Evolutionary conservation across 1,284 basidiomycete species (phyloP), one percentile per base, ranked within the genome.

Genomic region (Apiotrichum siamense): DNA sequence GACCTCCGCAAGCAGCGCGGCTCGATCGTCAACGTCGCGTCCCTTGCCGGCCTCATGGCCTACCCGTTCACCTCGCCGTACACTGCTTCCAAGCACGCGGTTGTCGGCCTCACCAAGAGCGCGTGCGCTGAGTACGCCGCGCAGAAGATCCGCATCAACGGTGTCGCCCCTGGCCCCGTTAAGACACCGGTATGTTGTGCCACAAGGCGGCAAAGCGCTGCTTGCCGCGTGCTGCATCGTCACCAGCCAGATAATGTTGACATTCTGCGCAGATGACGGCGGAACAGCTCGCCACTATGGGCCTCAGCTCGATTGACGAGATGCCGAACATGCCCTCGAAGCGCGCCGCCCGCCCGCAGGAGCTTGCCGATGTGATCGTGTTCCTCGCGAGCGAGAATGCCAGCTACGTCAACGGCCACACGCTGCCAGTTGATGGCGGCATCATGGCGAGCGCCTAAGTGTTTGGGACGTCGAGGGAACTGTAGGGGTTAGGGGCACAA

Each of bases 381-480:
- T 67, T 67, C 50, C 47, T 67, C 32, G 45, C 44, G 15, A 46
- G 52, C 18, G 60, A 63, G 52, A 59, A 59, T 45, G 63, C 63
- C n/a, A 60, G 57, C 43, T 67, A 62, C 33, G 63, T 65, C 3
- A 63, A 63, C 21, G 66, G 66, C 23, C 59, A 60, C 3, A 55
- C 56, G 10, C 66, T 60, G 64, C 43, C 60, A 2, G 63, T 62
- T 0, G 66, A 66, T 55, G 66, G 66, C 15, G 64, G 64, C 6
- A n/a, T n/a, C n/a, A n/a, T n/a, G n/a, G n/a, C n/a, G n/a, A n/a
- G n/a, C n/a, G n/a, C n/a, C n/a, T n/a, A n/a, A n/a, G n/a, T n/a
- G n/a, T n/a, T n/a, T n/a, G n/a, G n/a, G n/a, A n/a, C n/a, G n/a
- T n/a, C n/a, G n/a, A n/a, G n/a, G n/a, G n/a, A n/a, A n/a, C n/a